Conservation (phyloP, 768 basidiomycete genomes). For the Podaxis sp. region DNA sequence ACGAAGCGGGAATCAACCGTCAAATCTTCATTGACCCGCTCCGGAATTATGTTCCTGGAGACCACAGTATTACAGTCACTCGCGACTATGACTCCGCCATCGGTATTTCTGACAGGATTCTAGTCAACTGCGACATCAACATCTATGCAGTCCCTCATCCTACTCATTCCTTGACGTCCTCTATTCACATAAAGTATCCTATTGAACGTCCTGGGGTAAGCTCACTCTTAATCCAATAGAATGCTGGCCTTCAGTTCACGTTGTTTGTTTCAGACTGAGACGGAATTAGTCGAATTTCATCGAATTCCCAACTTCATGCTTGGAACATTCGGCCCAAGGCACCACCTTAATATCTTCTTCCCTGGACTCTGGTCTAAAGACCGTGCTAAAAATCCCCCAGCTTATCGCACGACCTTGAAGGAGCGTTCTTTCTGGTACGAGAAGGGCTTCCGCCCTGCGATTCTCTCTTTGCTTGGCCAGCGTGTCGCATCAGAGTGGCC, state of each 20-base stretch:
- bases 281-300: background rate
- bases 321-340: background rate
- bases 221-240: background rate
- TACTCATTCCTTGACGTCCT: background rate
- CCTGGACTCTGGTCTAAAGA: constrained; percentile 22
- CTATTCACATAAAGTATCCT: background rate
- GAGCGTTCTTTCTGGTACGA: constrained; percentile 23
- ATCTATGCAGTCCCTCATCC: background rate
- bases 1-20: background rate
- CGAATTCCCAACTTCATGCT: background rate
- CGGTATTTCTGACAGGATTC: background rate
- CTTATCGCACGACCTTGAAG: background rate
- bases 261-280: background rate
- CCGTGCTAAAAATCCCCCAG: background rate
- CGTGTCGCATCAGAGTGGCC: constrained; percentile 25
- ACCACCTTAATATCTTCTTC: constrained; percentile 22
- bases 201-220: background rate
- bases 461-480: constrained; percentile 10
- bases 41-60: background rate
- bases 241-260: background rate
- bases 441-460: constrained; percentile 23
- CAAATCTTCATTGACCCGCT: background rate
- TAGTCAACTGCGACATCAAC: background rate
- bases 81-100: background rate
- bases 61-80: background rate